phyloP scores from a whole-genome alignment of 2,329 filamentous ascomycete species.

The Daldinia eschscholtzii region DNA sequence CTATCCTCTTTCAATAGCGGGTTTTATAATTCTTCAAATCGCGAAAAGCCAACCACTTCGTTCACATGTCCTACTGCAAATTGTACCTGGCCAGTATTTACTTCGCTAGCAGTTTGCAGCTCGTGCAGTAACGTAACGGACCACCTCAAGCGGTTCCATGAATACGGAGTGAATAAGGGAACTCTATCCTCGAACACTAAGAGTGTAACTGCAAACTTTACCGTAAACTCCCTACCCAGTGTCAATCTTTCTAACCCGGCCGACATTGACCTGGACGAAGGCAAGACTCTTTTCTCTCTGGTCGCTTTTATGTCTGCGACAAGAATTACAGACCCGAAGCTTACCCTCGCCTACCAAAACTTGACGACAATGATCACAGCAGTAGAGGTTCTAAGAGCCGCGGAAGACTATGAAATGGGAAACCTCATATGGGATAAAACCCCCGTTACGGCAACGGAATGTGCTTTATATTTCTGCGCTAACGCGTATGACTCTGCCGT shows the following conservation, averaged over 20 bases:
- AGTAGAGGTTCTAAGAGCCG: conserved; percentile 28
- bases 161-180: conserved; percentile 20
- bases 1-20: conserved; percentile 34
- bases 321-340: conserved; percentile 25
- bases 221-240: conserved; percentile 17
- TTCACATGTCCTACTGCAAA: conserved; percentile 45
- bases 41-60: conserved; percentile 13
- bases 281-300: conserved; percentile 5
- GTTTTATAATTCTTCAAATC: conserved; percentile 33
- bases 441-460: conserved; percentile 43
- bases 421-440: conserved; percentile 36
- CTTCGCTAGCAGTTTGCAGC: conserved; percentile 43
- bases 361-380: conserved; percentile 35
- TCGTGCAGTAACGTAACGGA: conserved; percentile 40
- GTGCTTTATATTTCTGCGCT: conserved; percentile 45
- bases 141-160: conserved; percentile 12
- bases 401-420: conserved; percentile 11
- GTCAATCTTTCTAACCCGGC: conserved; percentile 34
- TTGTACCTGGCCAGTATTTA: conserved; percentile 44
- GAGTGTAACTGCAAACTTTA: conserved; percentile 1
- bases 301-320: conserved; percentile 27
- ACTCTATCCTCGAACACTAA: conserved; percentile 1
- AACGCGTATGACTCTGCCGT: conserved; percentile 38
- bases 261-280: background rate
- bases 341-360: conserved; percentile 31